Evolutionary conservation across 768 basidiomycete genomes (phyloP).

Genomic region (Rhizopogon vesiculosus): DNA sequence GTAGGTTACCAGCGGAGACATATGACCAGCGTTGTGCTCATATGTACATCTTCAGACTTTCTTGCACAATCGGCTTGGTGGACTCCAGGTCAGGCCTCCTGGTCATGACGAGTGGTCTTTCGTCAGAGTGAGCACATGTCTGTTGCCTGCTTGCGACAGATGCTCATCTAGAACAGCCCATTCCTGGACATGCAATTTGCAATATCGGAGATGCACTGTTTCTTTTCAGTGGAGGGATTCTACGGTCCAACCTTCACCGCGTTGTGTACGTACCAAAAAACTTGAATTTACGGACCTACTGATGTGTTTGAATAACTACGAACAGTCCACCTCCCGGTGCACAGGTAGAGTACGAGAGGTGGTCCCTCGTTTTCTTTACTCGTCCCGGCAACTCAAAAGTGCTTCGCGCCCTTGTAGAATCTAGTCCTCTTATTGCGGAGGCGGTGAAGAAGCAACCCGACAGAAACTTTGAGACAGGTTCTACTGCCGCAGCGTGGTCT

Average conservation of each 20-base stretch:
- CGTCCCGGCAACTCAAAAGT: slow-evolving; percentile 50
- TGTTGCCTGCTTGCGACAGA: background rate
- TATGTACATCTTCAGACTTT: slow-evolving; percentile 40
- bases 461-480: slow-evolving; percentile 29
- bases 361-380: slow-evolving; percentile 67
- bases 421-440: slow-evolving; percentile 46
- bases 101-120: slow-evolving; percentile 63
- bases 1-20: slow-evolving; percentile 28
- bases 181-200: slow-evolving; percentile 54
- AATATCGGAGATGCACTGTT: slow-evolving; percentile 60
- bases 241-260: slow-evolving; percentile 62
- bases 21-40: too few relatives aligned
- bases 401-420: slow-evolving; percentile 47
- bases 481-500: slow-evolving; percentile 39
- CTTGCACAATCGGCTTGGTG: slow-evolving; percentile 66
- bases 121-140: slow-evolving; percentile 43
- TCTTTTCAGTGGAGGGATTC: slow-evolving; percentile 49
- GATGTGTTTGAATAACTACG: background rate
- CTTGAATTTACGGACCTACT: background rate
- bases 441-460: slow-evolving; percentile 31
- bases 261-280: slow-evolving; percentile 32
- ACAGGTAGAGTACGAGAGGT: slow-evolving; percentile 50
- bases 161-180: slow-evolving; percentile 28
- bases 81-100: slow-evolving; percentile 63
- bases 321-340: slow-evolving; percentile 46